These are phyloP conservation scores for Penicillium ucsense DNA, from an alignment of 495 filamentous ascomycete genomes.

Conservation along the genomic window DNA sequence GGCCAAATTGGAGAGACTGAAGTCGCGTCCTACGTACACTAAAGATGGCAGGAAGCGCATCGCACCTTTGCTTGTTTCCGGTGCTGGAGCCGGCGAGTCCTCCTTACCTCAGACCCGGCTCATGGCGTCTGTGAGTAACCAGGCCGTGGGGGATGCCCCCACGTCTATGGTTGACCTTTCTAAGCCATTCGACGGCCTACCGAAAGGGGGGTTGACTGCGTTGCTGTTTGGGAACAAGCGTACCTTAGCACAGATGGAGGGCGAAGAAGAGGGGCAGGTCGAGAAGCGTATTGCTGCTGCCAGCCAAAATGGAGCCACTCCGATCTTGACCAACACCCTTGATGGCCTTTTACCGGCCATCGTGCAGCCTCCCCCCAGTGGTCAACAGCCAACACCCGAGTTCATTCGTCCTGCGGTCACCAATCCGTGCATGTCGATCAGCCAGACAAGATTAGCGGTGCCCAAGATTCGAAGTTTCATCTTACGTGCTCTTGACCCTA, in stretches of 20 bases:
- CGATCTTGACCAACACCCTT: constrained; percentile 63
- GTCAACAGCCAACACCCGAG: constrained; percentile 66
- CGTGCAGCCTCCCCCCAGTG: constrained; percentile 40
- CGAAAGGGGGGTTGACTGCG: constrained; percentile 75
- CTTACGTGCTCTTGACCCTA: constrained; percentile 40
- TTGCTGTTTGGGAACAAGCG: constrained; percentile 90
- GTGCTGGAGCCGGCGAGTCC: constrained; percentile 67
- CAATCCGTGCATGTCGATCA: constrained; percentile 68
- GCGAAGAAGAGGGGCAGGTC: constrained; percentile 56
- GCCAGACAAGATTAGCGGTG: constrained; percentile 80
- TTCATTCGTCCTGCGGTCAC: constrained; percentile 80
- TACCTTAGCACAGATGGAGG: constrained; percentile 57
- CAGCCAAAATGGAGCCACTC: constrained; percentile 54
- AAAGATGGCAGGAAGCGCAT: constrained; percentile 98
- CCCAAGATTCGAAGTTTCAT: constrained; percentile 80
- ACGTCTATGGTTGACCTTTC: constrained; percentile 84
- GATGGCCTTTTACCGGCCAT: constrained; percentile 67
- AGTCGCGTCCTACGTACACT: constrained; percentile 84
- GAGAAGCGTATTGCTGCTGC: constrained; percentile 51
- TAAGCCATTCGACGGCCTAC: constrained; percentile 88
- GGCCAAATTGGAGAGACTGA: constrained; percentile 66
- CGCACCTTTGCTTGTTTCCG: constrained; percentile 82
- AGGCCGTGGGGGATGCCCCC: constrained; percentile 58
- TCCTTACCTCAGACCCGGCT: constrained; percentile 80
- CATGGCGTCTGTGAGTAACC: constrained; percentile 56